Evolutionary conservation across 2,329 filamentous ascomycete species (phyloP).

Genomic region (Tolypocladium capitatum): DNA sequence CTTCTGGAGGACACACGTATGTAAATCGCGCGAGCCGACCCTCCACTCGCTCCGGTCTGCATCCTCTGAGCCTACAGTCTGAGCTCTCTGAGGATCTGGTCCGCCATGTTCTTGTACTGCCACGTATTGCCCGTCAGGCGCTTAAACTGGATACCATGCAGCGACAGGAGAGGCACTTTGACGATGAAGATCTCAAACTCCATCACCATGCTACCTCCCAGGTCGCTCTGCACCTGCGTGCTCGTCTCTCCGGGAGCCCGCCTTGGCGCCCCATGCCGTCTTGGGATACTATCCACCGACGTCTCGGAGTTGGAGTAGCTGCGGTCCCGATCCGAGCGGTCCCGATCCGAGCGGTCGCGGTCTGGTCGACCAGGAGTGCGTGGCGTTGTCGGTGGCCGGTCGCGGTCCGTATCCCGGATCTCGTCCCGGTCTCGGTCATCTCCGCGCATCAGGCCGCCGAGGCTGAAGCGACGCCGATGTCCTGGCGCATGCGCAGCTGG

Average conservation of each 20-base stretch:
- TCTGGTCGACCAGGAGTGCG: slow-evolving; percentile 30
- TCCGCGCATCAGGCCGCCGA: slow-evolving; percentile 50
- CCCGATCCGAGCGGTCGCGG: slow-evolving; percentile 30
- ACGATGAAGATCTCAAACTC: slow-evolving; percentile 96
- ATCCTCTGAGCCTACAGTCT: slow-evolving; percentile 46
- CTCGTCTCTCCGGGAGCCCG: slow-evolving; percentile 72
- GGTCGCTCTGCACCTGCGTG: slow-evolving; percentile 81
- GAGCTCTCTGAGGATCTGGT: slow-evolving; percentile 81
- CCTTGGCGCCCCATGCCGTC: slow-evolving; percentile 37
- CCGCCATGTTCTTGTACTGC: slow-evolving; percentile 98
- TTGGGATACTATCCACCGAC: slow-evolving; percentile 60
- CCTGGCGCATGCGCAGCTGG: slow-evolving; percentile 38
- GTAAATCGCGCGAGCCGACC: background rate
- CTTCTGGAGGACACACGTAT: background rate
- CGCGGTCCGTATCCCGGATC: slow-evolving; percentile 43
- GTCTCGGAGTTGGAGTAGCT: slow-evolving; percentile 81
- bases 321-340: slow-evolving; percentile 33
- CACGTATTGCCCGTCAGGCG: slow-evolving; percentile 89
- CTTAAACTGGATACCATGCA: slow-evolving; percentile 98
- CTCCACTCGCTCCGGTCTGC: background rate
- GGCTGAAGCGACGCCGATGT: slow-evolving; percentile 71
- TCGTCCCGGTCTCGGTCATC: slow-evolving; percentile 58
- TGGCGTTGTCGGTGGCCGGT: slow-evolving; percentile 24
- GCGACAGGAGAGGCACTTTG: slow-evolving; percentile 82
- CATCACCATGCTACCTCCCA: slow-evolving; percentile 70